A percentile compares a stretch with the other conserved stretches of the same genome.
Evolutionary conservation across 495 filamentous ascomycete genomes (phyloP).

Genomic region (Tuber microsphaerosporum): DNA sequence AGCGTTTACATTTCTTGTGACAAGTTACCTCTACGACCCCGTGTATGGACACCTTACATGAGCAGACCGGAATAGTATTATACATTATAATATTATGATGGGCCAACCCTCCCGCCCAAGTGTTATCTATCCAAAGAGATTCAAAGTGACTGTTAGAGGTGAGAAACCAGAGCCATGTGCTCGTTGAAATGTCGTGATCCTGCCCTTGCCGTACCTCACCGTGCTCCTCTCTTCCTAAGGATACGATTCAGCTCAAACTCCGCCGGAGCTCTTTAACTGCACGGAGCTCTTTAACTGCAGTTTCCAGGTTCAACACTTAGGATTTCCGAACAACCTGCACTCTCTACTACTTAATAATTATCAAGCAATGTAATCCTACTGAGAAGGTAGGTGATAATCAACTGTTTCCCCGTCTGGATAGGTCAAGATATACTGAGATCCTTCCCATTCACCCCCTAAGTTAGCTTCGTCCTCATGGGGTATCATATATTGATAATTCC

Average conservation of each 20-base stretch:
- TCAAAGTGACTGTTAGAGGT: not conserved
- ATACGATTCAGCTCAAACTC: not conserved
- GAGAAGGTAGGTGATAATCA: not conserved
- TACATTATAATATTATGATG: slow-evolving; percentile 7
- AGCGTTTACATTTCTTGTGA: slow-evolving; percentile 7
- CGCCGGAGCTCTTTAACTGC: not conserved
- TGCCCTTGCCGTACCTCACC: not conserved
- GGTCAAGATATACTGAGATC: not conserved
- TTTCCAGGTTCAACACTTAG: not conserved
- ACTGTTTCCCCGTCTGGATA: not conserved
- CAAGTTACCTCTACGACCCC: slow-evolving; percentile 6
- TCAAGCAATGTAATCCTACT: not conserved
- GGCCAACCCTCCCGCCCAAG: slow-evolving; percentile 15
- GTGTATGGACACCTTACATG: not conserved
- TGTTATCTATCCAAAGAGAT: not conserved
- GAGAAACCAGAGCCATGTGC: not conserved
- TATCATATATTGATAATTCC: not conserved
- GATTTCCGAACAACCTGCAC: not conserved
- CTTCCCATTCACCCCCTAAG: not conserved
- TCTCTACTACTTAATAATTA: not conserved
- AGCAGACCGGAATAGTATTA: not conserved
- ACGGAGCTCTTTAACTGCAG: not conserved
- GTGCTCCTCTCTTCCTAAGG: not conserved
- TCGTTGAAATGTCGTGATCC: not conserved
- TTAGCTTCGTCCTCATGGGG: not conserved